Evolutionary conservation across 2,329 filamentous ascomycete species (phyloP).

Genomic region (Blastomyces percursus): DNA sequence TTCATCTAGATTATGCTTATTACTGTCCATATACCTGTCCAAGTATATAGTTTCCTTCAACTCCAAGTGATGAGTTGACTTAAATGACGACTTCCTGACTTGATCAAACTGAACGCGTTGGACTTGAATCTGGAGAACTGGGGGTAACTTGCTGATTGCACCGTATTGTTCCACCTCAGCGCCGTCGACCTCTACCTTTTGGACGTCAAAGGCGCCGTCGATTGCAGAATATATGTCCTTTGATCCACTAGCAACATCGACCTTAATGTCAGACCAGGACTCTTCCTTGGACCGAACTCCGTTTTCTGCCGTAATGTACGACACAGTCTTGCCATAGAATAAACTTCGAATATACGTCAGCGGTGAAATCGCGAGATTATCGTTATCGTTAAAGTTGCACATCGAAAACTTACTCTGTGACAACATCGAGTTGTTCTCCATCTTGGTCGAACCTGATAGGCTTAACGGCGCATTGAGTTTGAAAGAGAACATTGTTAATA

Average conservation of each 20-base stretch:
- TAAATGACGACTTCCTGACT: slow-evolving; percentile 48
- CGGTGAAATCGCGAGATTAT: slow-evolving; percentile 8
- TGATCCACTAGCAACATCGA: slow-evolving; percentile 47
- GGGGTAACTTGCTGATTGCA: slow-evolving; percentile 65
- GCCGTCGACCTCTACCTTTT: slow-evolving; percentile 59
- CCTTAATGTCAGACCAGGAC: slow-evolving; percentile 51
- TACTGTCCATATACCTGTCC: slow-evolving; percentile 71
- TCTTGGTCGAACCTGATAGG: slow-evolving; percentile 54
- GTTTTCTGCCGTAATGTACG: slow-evolving; percentile 37
- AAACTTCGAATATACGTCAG: slow-evolving; percentile 24
- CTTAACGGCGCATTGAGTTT: slow-evolving; percentile 78
- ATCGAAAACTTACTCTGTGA: slow-evolving; percentile 48
- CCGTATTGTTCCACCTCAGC: slow-evolving; percentile 51
- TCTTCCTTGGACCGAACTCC: slow-evolving; percentile 43
- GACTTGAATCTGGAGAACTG: slow-evolving; percentile 79
- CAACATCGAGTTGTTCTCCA: slow-evolving; percentile 68
- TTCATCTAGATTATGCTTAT: slow-evolving; percentile 51
- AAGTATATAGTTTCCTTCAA: slow-evolving; percentile 76
- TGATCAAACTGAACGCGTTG: slow-evolving; percentile 67
- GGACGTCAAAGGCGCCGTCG: slow-evolving; percentile 72
- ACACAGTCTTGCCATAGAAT: slow-evolving; percentile 41
- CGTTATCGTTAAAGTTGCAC: background rate
- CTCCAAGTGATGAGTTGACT: slow-evolving; percentile 65
- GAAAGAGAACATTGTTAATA: slow-evolving; percentile 81
- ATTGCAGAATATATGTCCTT: slow-evolving; percentile 72